Percentiles rank a stretch among this genome's conserved stretches.
These are phyloP conservation scores for Heracleum sosnowskyi DNA, from an alignment of 129 eudicot species.

Conservation along the genomic window DNA sequence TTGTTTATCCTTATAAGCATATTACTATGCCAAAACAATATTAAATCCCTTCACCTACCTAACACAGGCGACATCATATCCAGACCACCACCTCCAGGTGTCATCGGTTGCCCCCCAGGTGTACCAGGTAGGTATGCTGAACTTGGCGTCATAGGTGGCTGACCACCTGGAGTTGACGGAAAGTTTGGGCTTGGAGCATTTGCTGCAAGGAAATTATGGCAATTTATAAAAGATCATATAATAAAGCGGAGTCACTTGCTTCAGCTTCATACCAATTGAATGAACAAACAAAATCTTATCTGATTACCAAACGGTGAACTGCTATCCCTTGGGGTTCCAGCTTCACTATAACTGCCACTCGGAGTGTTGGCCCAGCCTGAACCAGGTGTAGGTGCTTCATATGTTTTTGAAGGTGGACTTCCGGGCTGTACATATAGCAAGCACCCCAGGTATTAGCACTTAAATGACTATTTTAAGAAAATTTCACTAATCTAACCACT, in stretches of 20 bases:
- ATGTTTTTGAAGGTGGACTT: conserved; percentile 83
- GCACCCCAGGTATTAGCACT: neutral
- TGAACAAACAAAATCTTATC: neutral
- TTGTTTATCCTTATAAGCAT: neutral
- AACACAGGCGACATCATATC: conserved; percentile 90
- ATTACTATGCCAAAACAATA: neutral
- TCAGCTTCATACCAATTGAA: neutral
- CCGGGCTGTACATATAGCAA: conserved; percentile 53
- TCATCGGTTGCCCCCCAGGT: conserved; percentile 98
- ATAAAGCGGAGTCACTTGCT: neutral
- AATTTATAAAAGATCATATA: neutral
- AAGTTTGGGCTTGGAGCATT: conserved; percentile 85
- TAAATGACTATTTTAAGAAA: neutral
- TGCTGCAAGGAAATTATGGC: conserved; percentile 34
- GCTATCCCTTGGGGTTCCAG: conserved; percentile 86
- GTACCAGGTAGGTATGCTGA: conserved; percentile 95
- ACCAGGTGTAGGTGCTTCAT: conserved; percentile 98
- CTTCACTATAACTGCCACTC: conserved; percentile 71
- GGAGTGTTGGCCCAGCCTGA: conserved; percentile 83
- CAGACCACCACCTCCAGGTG: conserved; percentile 95
- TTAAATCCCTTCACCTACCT: conserved; percentile 28
- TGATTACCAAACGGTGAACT: conserved; percentile 62
- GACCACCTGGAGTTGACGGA: conserved; percentile 97
- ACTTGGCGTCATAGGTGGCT: conserved; percentile 97
- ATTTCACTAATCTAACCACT: neutral